These are phyloP conservation scores for Lactarius trivialis DNA, from an alignment of 768 basidiomycete species.

Conservation along the genomic window DNA sequence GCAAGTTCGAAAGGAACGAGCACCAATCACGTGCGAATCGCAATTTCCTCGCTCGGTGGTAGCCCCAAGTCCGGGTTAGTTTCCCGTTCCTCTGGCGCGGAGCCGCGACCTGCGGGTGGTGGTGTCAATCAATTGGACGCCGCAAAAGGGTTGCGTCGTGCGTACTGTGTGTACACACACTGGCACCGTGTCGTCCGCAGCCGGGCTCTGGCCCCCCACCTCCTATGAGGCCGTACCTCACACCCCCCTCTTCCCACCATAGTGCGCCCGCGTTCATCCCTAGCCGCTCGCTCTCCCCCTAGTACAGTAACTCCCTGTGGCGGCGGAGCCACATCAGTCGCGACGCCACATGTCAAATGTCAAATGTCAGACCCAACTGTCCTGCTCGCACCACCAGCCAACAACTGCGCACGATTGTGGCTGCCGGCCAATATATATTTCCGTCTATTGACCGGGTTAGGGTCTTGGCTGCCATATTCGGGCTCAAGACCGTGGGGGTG, in stretches of 20 bases:
- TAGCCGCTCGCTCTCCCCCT: no score
- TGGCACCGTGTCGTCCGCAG: no score
- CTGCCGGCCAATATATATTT: neutral
- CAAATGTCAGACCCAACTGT: neutral
- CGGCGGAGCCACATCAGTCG: neutral
- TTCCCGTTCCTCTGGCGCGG: neutral
- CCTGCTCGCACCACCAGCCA: no score
- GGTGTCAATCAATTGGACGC: neutral
- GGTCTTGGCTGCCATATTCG: neutral
- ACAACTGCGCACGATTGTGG: neutral
- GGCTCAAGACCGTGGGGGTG: no score
- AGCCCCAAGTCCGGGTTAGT: neutral
- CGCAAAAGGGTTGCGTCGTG: neutral
- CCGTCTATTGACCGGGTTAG: neutral
- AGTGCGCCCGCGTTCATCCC: neutral
- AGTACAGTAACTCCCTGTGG: neutral
- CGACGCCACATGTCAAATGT: neutral
- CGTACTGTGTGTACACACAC: no score
- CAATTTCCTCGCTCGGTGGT: neutral
- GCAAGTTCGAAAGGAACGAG: neutral
- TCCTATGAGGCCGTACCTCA: neutral
- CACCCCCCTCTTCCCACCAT: neutral
- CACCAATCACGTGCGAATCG: neutral
- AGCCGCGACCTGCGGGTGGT: neutral
- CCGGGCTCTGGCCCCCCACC: neutral